Percentiles rank a stretch among this genome's conserved stretches.
These are phyloP conservation scores for Apiospora marii DNA, from an alignment of 2,329 filamentous ascomycete genomes.

Conservation along the genomic window DNA sequence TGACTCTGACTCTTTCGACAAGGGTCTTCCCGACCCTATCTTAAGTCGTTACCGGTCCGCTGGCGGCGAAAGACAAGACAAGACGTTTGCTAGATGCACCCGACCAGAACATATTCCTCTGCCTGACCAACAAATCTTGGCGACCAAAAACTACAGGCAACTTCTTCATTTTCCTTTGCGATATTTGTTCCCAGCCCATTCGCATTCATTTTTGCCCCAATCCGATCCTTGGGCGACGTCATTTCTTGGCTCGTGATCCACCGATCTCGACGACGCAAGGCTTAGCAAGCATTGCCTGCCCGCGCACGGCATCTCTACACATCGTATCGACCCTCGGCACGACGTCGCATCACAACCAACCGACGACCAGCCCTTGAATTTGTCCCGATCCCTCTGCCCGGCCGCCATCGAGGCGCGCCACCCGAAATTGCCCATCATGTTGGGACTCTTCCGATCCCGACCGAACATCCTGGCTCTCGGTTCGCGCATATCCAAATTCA, in stretches of 20 bases:
- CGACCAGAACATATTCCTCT: neutral
- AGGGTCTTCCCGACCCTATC: slow-evolving; percentile 7
- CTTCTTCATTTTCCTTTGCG: slow-evolving; percentile 6
- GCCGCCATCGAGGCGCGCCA: slow-evolving; percentile 39
- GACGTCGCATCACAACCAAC: neutral
- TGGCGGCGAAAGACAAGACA: slow-evolving; percentile 15
- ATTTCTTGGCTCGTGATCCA: slow-evolving; percentile 18
- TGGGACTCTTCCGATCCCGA: slow-evolving; percentile 38
- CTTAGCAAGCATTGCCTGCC: slow-evolving; percentile 19
- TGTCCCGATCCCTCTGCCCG: slow-evolving; percentile 2
- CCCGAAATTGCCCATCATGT: slow-evolving; percentile 35
- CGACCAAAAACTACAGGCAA: neutral
- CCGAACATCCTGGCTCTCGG: slow-evolving; percentile 33
- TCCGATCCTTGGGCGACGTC: neutral
- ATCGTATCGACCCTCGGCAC: neutral
- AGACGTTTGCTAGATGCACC: slow-evolving; percentile 15
- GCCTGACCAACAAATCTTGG: slow-evolving; percentile 4
- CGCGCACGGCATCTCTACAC: neutral
- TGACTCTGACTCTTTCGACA: neutral
- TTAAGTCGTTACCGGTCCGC: neutral
- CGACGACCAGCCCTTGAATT: neutral
- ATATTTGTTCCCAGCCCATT: neutral
- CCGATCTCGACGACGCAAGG: neutral
- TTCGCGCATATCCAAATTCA: slow-evolving; percentile 25
- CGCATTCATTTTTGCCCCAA: neutral